Evolutionary conservation across 768 basidiomycete species (phyloP), one percentile per base, ranked within the genome.

Genomic region (Boletus barrowsii): DNA sequence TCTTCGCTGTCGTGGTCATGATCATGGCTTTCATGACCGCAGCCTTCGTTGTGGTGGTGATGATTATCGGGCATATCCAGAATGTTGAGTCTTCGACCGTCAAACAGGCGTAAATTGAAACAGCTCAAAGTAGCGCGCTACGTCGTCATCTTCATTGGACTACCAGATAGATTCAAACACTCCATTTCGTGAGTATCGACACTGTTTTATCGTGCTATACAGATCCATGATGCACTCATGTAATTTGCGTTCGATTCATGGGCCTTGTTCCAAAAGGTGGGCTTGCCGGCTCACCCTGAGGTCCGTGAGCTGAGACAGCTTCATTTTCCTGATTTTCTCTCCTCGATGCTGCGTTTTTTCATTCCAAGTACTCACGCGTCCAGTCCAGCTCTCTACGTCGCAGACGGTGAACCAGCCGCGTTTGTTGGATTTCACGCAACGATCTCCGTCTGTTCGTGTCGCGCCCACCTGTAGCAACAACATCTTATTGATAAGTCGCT

Each of bases 211-310:
- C 49, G 32, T 54, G 62, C 71, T 1, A 14, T 29, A 9, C 22
- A 58, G 5, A 29, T 26, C 1, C 26, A 80, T 74, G 78, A 88
- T 89, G 86, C 61, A 72, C 70, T 75, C 61, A 77, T 74, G 88
- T 90, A 90, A 90, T 90, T 90, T 90, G 88, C 88, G 88, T 90
- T 90, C 87, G 88, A 90, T 73, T 68, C 76, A 68, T 72, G 69
- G 67, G 68, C 75, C 76, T 75, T 76, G 78, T 62, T 74, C 79
- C 82, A 86, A 88, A 89, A 80, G 87, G 83, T 73, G 74, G 77
- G 81, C 84, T 77, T 76, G 88, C 88, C 88, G 75, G 85, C 81
- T 68, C 75, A 73, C 77, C 82, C 86, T 87, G 87, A 78, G 81
- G 76, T 62, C 65, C 71, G 71, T 76, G 79, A 66, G 71, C 80